A percentile compares a stretch with the other conserved stretches of the same genome.
phyloP scores from a whole-genome alignment of 345 rosid genomes.

The Salix viminalis region DNA sequence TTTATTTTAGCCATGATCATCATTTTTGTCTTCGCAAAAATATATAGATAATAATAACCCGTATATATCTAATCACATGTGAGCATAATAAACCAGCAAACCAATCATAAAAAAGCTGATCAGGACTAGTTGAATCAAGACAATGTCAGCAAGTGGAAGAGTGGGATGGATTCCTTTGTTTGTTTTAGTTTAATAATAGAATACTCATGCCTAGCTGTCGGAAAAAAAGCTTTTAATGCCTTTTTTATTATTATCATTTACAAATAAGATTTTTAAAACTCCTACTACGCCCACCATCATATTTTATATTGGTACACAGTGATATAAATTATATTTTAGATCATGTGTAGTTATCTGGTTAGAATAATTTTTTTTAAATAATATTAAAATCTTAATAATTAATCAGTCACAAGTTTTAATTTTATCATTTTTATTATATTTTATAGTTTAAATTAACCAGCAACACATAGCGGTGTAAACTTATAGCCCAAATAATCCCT shows the following conservation, averaged over 20 bases:
- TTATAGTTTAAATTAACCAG: too few species aligned
- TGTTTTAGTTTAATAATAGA: background rate
- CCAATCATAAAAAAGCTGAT: background rate
- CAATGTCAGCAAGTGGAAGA: background rate
- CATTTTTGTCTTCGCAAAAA: too few species aligned
- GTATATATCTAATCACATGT: background rate
- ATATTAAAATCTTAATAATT: too few species aligned
- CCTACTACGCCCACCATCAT: background rate
- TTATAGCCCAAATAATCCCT: accelerated
- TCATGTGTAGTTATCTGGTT: too few species aligned
- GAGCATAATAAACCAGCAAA: background rate
- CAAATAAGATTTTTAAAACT: background rate
- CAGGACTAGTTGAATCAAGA: background rate
- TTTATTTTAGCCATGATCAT: too few species aligned
- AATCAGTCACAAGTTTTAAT: too few species aligned
- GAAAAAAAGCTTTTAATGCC: conserved; percentile 13
- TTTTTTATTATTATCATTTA: background rate
- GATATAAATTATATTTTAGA: too few species aligned
- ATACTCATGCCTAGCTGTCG: background rate
- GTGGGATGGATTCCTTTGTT: conserved; percentile 12
- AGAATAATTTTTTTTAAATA: accelerated
- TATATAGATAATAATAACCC: too few species aligned
- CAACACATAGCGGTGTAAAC: accelerated
- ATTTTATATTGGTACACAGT: too few species aligned
- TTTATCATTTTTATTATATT: too few species aligned